phyloP scores from a whole-genome alignment of 306 rosid genomes.

The Acacia melanoxylon region DNA sequence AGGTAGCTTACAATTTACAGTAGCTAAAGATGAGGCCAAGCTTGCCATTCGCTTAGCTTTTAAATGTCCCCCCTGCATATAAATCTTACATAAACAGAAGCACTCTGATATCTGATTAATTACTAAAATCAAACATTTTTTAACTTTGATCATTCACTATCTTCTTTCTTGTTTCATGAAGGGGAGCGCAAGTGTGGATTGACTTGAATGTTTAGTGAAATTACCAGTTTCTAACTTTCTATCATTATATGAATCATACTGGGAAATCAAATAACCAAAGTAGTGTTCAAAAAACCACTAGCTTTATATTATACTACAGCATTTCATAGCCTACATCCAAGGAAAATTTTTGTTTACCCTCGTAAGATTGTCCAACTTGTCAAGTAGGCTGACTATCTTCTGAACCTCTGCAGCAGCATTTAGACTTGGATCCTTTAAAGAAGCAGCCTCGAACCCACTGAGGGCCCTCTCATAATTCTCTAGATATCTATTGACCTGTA shows the following conservation, averaged over 20 bases:
- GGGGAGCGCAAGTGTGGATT: slow-evolving; percentile 18
- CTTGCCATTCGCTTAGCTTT: slow-evolving; percentile 64
- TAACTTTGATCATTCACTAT: not conserved
- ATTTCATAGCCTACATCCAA: slow-evolving; percentile 8
- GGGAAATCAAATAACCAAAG: slow-evolving; percentile 27
- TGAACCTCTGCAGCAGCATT: slow-evolving; percentile 77
- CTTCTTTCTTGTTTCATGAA: not conserved
- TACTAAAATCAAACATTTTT: not conserved
- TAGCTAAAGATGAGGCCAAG: slow-evolving; percentile 59
- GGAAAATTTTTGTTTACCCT: slow-evolving; percentile 53
- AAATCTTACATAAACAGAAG: slow-evolving; percentile 29
- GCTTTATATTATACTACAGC: slow-evolving; percentile 22
- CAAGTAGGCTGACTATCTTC: slow-evolving; percentile 82
- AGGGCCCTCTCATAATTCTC: slow-evolving; percentile 96
- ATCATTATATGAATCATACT: slow-evolving; percentile 26
- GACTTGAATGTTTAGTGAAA: slow-evolving; percentile 13
- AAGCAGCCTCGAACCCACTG: slow-evolving; percentile 94
- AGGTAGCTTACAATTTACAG: slow-evolving; percentile 59
- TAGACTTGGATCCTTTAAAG: slow-evolving; percentile 91
- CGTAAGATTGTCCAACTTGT: slow-evolving; percentile 73
- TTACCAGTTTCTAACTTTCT: slow-evolving; percentile 21
- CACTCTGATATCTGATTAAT: not conserved
- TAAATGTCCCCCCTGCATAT: slow-evolving; percentile 69
- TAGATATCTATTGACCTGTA: slow-evolving; percentile 78
- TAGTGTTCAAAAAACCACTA: slow-evolving; percentile 22